Percentiles rank a stretch among this genome's conserved stretches.
Evolutionary conservation across 257 asterid species (phyloP).

Genomic region (Forsythia suspensa): DNA sequence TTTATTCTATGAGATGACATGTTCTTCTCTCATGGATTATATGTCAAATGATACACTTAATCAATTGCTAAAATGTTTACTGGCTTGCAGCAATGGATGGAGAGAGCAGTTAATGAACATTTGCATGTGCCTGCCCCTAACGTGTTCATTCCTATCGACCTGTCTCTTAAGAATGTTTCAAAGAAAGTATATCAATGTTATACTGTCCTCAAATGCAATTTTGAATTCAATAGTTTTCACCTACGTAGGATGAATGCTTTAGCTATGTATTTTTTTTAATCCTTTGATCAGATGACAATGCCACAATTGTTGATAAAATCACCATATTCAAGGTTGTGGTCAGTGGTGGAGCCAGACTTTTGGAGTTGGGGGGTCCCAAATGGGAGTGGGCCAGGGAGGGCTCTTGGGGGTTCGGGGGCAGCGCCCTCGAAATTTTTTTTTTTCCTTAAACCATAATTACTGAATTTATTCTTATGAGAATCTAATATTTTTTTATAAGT

Average conservation of each 20-base stretch:
- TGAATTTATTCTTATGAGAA: too few species aligned
- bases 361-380: too few species aligned
- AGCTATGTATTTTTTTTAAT: conserved; percentile 28
- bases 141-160: conserved; percentile 89
- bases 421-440: too few species aligned
- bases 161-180: conserved; percentile 64
- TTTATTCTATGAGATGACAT: conserved; percentile 16
- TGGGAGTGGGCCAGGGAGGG: too few species aligned
- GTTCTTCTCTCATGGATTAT: conserved; percentile 12
- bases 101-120: conserved; percentile 60
- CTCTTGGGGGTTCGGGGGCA: too few species aligned
- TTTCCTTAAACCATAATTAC: too few species aligned
- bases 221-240: conserved; percentile 15
- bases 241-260: conserved; percentile 15
- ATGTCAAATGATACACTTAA: conserved; percentile 3
- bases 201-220: conserved; percentile 12
- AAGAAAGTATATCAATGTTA: conserved; percentile 50
- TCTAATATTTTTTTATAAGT: too few species aligned
- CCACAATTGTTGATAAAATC: conserved; percentile 80
- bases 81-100: conserved; percentile 71
- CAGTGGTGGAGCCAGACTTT: too few species aligned
- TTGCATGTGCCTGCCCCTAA: conserved; percentile 78
- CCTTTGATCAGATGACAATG: conserved; percentile 53
- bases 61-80: conserved; percentile 22
- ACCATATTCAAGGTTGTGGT: conserved; percentile 61